phyloP scores from a whole-genome alignment of 2,329 filamentous ascomycete species.

The Curvularia hawaiiensis region DNA sequence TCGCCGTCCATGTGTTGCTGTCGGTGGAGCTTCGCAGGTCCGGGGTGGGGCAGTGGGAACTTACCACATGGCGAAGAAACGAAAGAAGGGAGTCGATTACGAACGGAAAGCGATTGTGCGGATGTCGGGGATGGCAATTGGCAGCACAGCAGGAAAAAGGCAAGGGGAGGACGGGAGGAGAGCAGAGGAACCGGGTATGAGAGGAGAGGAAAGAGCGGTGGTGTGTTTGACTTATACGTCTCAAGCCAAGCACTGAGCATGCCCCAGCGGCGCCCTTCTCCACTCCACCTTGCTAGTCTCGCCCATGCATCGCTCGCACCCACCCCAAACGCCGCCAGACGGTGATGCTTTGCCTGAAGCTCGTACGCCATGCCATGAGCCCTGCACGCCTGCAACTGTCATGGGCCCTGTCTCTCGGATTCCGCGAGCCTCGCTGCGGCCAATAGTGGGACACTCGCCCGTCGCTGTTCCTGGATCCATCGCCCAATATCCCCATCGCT shows the following conservation, averaged over 20 bases:
- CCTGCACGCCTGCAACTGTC: conserved; percentile 31
- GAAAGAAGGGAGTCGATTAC: conserved; percentile 31
- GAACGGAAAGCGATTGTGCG: conserved; percentile 38
- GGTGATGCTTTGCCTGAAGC: conserved; percentile 23
- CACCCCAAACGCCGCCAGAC: conserved; percentile 26
- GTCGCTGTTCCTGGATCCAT: conserved; percentile 40
- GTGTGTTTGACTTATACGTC: conserved; percentile 46
- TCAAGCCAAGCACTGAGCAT: conserved; percentile 36
- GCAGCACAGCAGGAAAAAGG: conserved; percentile 20
- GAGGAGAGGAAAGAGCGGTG: conserved; percentile 43
- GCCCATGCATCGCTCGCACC: conserved; percentile 32
- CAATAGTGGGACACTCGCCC: conserved; percentile 26
- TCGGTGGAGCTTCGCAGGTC: conserved; percentile 1
- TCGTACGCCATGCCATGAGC: conserved; percentile 20
- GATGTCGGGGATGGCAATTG: conserved; percentile 20
- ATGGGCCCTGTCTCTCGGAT: conserved; percentile 27
- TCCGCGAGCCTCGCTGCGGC: conserved; percentile 17
- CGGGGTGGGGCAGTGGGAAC: conserved; percentile 33
- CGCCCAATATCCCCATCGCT: conserved; percentile 32
- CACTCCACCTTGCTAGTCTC: conserved; percentile 37
- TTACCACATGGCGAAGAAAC: conserved; percentile 47
- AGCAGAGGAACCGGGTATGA: conserved; percentile 22
- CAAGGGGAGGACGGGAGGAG: conserved; percentile 19
- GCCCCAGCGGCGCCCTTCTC: conserved; percentile 33
- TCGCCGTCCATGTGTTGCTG: not conserved